Base-by-base conservation (phyloP, 2,329 filamentous ascomycete genomes). In the Paracorniculantispora psalliotae region DNA sequence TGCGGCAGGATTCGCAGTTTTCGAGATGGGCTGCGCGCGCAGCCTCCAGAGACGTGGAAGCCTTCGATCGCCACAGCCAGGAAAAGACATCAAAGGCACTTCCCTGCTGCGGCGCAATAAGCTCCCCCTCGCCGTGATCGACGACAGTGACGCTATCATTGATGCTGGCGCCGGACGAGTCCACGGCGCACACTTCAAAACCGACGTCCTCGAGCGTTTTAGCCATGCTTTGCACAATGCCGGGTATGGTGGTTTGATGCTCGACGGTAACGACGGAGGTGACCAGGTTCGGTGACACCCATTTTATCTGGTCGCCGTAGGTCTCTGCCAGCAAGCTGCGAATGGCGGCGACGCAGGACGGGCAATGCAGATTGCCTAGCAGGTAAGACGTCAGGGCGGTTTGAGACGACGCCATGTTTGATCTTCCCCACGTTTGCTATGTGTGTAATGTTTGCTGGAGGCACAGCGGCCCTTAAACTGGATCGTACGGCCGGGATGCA, bases 321-420 rank as follows among this genome's bases (percentile, higher is more conserved):
- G 71, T 70, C 47, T 76, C 78, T 60, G 69, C 76, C 60, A 91
- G 73, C 61, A 81, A 78, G 57, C 80, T 75, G 67, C 84, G 79
- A 67, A 92, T 90, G 64, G 81, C 79, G 37, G 82, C 81, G 52
- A 90, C 84, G 70, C 89, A 92, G 61, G 87, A 89, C 15, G 88
- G 85, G 74, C 89, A 91, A 73, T 92, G 89, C n/a, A 92, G 79
- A 71, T 92, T 91, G 62, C 81, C 83, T 65, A 92, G 77, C 62
- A 91, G 79, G 67, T 88, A 84, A 35, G 83, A 86, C 2, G 83
- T 87, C 13, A 79, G 81, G 60, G 77, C 70, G 60, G 70, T 66
- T 58, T 67, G 64, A 15, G 65, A 57, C 46, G 68, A 59, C 25
- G 67, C 54, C 66, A 73, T 74, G 63, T 50, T 33, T 47, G 54